Evolutionary conservation across 306 rosid genomes (phyloP), one percentile per base, ranked within the genome.

Genomic region (Ceratonia siliqua): DNA sequence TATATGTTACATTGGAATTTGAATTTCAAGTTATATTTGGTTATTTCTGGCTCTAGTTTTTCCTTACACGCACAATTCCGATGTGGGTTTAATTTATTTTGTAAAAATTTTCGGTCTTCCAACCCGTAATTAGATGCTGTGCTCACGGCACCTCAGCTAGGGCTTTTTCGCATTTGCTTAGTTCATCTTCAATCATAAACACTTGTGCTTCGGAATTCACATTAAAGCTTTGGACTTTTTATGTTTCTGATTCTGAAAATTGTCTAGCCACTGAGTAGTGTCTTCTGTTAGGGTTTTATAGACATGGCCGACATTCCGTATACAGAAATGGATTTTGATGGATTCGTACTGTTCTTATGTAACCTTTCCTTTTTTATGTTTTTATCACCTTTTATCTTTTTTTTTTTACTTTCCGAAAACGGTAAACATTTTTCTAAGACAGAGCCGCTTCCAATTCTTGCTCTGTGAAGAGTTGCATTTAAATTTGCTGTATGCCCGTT

Each of bases 131-230:
- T 81, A 49, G 71, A 55, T 76, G 72, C 36, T 80, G 18, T 46
- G 35, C 57, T 68, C 32, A 25, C 53, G 66, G 38, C 72, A 62
- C 48, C 49, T 1, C 0, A 64, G 52, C 59, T 86, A 86, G 93
- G 95, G 91, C 52, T 84, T 75, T 36, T 79, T 30, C 42, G 64
- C 68, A 45, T 56, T 61, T 68, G 39, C 70, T 62, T 61, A 33
- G 52, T 71, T 59, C 62, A 64, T 75, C 62, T 67, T 66, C 33
- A 85, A 76, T 81, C 78, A 22, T 18, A 5, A 36, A 42, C 27
- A 69, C 49, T 59, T 68, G 3, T 49, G 68, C 36, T 82, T 55
- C 18, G 4, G 8, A 76, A 63, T 81, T 81, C 46, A 9, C 17
- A 3, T 32, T 12, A 21, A 66, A 52, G 63, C 7, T 85, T 74